These are phyloP conservation scores for Yamadazyma songkhlaensis DNA, from an alignment of 1,139 yeast species.

Conservation along the genomic window DNA sequence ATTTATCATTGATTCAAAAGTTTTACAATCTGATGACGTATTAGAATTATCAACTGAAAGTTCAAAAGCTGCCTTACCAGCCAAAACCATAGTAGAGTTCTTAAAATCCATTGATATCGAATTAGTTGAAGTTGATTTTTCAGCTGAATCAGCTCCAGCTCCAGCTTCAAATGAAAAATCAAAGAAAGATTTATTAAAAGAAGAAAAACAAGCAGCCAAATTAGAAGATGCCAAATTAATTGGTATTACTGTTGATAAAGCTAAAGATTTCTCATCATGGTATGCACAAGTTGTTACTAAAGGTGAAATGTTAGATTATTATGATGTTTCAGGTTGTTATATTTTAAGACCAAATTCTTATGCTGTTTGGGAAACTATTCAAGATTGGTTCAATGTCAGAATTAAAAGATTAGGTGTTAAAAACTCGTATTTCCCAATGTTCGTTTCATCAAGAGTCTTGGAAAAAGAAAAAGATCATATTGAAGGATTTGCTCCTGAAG, in stretches of 20 bases:
- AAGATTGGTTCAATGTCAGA: constrained; percentile 74
- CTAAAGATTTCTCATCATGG: constrained; percentile 93
- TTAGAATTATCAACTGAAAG: constrained; percentile 62
- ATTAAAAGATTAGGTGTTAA: constrained; percentile 89
- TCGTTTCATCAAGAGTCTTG: constrained; percentile 86
- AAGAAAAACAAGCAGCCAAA: constrained; percentile 49
- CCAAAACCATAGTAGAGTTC: constrained; percentile 49
- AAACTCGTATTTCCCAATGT: constrained; percentile 98
- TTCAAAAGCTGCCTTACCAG: constrained; percentile 54
- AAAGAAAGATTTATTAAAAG: constrained; percentile 23
- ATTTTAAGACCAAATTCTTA: constrained; percentile 96
- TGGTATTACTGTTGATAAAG: constrained; percentile 94
- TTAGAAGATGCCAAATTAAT: constrained; percentile 88
- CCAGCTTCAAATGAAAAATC: constrained; percentile 19
- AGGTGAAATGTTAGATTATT: constrained; percentile 97
- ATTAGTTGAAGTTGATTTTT: constrained; percentile 55
- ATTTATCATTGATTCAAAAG: constrained; percentile 59
- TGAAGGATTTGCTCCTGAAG: constrained; percentile 99
- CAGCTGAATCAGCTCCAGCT: constrained; percentile 40
- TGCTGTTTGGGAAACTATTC: constrained; percentile 92
- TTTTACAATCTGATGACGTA: constrained; percentile 39
- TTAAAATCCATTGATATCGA: constrained; percentile 60
- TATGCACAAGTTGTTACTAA: constrained; percentile 92
- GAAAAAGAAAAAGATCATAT: constrained; percentile 98
- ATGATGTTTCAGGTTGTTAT: constrained; percentile 98